phyloP scores from a whole-genome alignment of 352 stramenopile genomes.

The Phytopythium cucurbitacearum region DNA sequence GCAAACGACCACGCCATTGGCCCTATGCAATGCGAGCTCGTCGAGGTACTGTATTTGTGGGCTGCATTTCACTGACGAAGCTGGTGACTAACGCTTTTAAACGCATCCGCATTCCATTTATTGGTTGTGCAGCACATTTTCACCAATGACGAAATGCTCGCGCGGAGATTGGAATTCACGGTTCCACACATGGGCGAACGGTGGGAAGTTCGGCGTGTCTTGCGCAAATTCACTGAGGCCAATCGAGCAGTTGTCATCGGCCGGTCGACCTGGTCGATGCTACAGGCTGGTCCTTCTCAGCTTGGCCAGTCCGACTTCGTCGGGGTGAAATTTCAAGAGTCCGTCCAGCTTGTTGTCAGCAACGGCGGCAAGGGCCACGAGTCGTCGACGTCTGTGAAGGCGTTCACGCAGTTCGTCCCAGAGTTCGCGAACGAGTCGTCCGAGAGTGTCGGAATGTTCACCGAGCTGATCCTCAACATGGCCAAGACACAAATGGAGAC shows the following conservation, averaged over 20 bases:
- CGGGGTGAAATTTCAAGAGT: neutral
- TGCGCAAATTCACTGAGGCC: no score
- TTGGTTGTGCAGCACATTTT: no score
- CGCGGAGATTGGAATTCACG: no score
- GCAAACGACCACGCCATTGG: neutral
- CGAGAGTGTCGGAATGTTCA: neutral
- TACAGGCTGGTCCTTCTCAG: neutral
- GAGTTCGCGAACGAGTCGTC: neutral
- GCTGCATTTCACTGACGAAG: neutral
- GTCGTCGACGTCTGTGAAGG: neutral
- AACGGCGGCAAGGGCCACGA: neutral
- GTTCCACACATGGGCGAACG: no score
- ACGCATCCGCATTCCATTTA: no score
- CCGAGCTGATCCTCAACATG: conserved; percentile 1
- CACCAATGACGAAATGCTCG: no score
- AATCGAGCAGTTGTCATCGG: neutral
- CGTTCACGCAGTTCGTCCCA: neutral
- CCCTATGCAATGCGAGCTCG: neutral
- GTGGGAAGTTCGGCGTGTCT: no score
- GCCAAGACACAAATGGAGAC: conserved; percentile 1
- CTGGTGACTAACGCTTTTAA: no score
- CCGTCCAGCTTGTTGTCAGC: neutral
- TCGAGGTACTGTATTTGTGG: neutral
- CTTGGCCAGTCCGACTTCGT: neutral
- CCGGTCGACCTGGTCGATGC: neutral